phyloP scores from a whole-genome alignment of 768 basidiomycete species.

The Thelephora ganbajun region DNA sequence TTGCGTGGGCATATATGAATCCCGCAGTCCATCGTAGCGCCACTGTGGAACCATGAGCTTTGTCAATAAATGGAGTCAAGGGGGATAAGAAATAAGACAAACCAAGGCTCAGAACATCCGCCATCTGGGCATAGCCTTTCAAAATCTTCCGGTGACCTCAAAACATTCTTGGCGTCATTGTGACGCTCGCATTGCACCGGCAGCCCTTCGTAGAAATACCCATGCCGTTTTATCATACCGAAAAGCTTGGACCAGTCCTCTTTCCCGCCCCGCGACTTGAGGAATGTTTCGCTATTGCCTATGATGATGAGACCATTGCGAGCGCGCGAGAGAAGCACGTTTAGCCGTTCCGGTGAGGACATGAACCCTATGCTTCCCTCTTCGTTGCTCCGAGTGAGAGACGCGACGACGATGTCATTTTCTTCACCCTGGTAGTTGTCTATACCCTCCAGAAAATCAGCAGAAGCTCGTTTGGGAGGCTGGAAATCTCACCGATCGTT shows the following conservation, averaged over 20 bases:
- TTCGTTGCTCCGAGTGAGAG: conserved; percentile 46
- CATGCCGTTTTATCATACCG: conserved; percentile 23
- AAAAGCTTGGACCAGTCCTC: conserved; percentile 37
- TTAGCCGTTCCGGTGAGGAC: conserved; percentile 53
- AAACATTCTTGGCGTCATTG: conserved; percentile 21
- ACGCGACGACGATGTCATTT: conserved; percentile 50
- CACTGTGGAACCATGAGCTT: conserved; percentile 20
- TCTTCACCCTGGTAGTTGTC: conserved; percentile 75
- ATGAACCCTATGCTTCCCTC: conserved; percentile 54
- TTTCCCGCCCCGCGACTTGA: conserved; percentile 31
- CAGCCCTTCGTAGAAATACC: conserved; percentile 43
- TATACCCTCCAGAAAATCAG: conserved; percentile 11
- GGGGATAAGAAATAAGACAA: conserved; percentile 7
- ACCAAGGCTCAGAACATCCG: conserved; percentile 51
- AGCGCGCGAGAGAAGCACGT: conserved; percentile 58
- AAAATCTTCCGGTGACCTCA: conserved; percentile 35
- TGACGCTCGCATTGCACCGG: conserved; percentile 48
- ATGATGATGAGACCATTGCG: conserved; percentile 54
- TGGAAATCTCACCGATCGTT: conserved; percentile 38
- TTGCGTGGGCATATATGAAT: conserved; percentile 42
- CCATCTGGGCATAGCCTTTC: conserved; percentile 42
- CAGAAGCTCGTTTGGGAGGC: no score
- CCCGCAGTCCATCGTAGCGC: conserved; percentile 31
- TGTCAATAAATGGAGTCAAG: not conserved
- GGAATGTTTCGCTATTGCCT: conserved; percentile 49